phyloP scores from a whole-genome alignment of 768 basidiomycete genomes.

The Chalciporus sphaerocephalus region DNA sequence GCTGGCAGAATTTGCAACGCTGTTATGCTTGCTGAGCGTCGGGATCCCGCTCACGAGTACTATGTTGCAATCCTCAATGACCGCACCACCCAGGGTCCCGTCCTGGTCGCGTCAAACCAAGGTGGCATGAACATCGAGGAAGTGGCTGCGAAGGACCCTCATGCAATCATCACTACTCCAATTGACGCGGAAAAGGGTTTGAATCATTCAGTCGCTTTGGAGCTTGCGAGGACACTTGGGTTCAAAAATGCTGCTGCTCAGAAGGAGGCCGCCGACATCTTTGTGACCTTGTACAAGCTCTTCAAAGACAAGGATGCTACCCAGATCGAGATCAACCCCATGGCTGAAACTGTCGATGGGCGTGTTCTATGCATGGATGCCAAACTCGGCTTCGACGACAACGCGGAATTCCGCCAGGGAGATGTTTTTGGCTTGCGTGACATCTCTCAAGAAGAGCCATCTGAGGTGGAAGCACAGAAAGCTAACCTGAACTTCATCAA shows the following conservation, averaged over 20 bases:
- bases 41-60: conserved; percentile 93
- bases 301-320: conserved; percentile 99
- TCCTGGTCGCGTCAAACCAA: conserved; percentile 88
- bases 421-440: conserved; percentile 89
- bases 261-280: conserved; percentile 86
- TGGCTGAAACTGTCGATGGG: conserved; percentile 90
- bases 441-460: conserved; percentile 91
- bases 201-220: conserved; percentile 62
- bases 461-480: conserved; percentile 96
- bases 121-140: conserved; percentile 99
- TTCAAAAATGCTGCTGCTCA: conserved; percentile 71
- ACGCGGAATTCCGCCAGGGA: conserved; percentile 95
- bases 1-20: conserved; percentile 92
- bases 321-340: conserved; percentile 98
- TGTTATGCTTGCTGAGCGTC: conserved; percentile 97
- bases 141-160: conserved; percentile 92
- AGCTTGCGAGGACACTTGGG: conserved; percentile 85
- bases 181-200: conserved; percentile 84
- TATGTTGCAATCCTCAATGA: conserved; percentile 97
- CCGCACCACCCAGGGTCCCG: conserved; percentile 81
- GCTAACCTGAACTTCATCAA: conserved; percentile 98
- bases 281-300: conserved; percentile 90
- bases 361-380: conserved; percentile 99
- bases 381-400: conserved; percentile 99
- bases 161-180: conserved; percentile 91